Percentiles rank a stretch among this genome's conserved stretches.
Conservation (phyloP, 805 yeast genomes). For the Metschnikowia kofuensis region DNA sequence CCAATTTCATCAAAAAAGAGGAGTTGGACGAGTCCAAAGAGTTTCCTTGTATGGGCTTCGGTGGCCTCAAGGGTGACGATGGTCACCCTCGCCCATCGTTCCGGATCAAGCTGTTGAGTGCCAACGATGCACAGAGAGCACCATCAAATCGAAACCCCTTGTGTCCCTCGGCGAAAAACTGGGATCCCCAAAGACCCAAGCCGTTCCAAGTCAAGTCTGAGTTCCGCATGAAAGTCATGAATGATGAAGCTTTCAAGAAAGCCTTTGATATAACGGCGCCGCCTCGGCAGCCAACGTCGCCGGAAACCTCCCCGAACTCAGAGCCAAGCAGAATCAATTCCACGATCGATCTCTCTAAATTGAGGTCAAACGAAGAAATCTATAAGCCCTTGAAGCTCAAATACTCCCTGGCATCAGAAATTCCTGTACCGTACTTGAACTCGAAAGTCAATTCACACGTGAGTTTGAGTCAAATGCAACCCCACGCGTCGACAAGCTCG, state of each 20-base stretch:
- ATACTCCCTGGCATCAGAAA: constrained; percentile 37
- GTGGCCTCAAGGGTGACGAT: constrained; percentile 11
- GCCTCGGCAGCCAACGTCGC: constrained; percentile 36
- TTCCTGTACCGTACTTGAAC: constrained; percentile 37
- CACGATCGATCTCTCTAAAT: constrained; percentile 37
- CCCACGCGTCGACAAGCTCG: constrained; percentile 21
- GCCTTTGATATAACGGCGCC: constrained; percentile 28
- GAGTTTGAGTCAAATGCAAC: constrained; percentile 25
- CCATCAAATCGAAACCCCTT: constrained; percentile 21
- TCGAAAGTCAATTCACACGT: constrained; percentile 41
- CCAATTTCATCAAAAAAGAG: constrained; percentile 39
- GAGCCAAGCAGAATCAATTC: constrained; percentile 42
- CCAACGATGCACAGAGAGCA: constrained; percentile 10
- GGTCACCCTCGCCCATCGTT: constrained; percentile 36
- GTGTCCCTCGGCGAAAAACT: constrained; percentile 39
- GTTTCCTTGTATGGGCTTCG: constrained; percentile 16
- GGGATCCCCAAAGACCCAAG: constrained; percentile 32
- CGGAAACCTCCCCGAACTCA: constrained; percentile 42
- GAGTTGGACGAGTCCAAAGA: constrained; percentile 22
- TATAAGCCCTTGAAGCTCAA: constrained; percentile 38
- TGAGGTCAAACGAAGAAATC: constrained; percentile 33
- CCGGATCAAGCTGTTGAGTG: constrained; percentile 23
- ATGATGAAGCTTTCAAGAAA: constrained; percentile 36
- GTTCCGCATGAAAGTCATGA: constrained; percentile 35
- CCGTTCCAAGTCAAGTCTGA: constrained; percentile 31